A percentile compares a stretch with the other conserved stretches of the same genome.
Conservation (phyloP, 352 stramenopile species). For the Pseudoperonospora humuli region DNA sequence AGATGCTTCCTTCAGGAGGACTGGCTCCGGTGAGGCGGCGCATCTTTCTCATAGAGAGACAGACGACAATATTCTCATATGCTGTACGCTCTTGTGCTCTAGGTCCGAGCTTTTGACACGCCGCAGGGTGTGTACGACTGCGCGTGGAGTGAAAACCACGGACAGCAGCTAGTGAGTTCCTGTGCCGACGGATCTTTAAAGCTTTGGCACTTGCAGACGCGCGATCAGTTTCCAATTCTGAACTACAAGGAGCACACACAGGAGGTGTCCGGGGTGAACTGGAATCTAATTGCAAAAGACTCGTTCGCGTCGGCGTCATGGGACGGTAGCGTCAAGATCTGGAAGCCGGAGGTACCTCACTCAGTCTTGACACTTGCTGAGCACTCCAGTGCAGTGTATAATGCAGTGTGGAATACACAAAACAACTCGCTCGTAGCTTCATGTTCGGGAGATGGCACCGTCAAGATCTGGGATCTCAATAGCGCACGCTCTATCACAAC, state of each 20-base stretch:
- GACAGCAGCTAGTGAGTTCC: conserved; percentile 79
- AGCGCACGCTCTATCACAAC: conserved; percentile 38
- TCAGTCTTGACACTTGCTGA: conserved; percentile 74
- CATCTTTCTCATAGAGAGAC: too few relatives aligned
- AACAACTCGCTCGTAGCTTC: conserved; percentile 59
- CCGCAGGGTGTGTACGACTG: conserved; percentile 87
- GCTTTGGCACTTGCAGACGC: conserved; percentile 85
- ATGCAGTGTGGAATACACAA: conserved; percentile 81
- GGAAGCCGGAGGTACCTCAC: conserved; percentile 58
- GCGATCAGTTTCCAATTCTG: conserved; percentile 83
- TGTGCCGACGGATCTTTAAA: conserved; percentile 85
- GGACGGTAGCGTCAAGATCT: conserved; percentile 85
- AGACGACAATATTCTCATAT: too few relatives aligned
- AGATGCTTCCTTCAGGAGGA: conserved; percentile 57
- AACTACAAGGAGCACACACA: conserved; percentile 83
- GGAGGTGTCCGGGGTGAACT: conserved; percentile 86
- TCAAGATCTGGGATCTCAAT: conserved; percentile 82
- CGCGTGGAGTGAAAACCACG: conserved; percentile 84
- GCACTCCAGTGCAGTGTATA: conserved; percentile 76
- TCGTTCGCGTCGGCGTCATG: conserved; percentile 83
- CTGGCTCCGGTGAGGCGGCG: conserved; percentile 50
- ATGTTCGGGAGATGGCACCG: conserved; percentile 61
- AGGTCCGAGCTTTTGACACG: conserved; percentile 86
- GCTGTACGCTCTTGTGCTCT: not conserved
- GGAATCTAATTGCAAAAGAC: conserved; percentile 86